phyloP scores from a whole-genome alignment of 768 basidiomycete species.

The Cystobasidiopsis lactophilus region DNA sequence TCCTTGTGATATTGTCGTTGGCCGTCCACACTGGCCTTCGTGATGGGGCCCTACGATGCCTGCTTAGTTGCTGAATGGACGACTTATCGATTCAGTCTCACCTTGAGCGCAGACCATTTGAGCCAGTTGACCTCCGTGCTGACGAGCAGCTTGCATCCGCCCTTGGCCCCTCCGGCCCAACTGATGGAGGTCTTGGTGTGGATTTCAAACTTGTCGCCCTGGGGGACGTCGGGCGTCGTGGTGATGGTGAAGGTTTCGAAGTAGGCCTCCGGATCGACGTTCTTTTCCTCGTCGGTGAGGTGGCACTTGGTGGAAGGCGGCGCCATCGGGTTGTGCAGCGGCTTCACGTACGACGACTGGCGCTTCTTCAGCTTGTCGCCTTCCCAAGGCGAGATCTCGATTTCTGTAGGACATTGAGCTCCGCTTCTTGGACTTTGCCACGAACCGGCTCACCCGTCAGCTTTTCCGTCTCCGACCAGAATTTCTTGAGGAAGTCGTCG shows the following conservation, averaged over 20 bases:
- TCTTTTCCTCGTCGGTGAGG: slow-evolving; percentile 3
- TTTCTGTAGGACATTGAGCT: neutral
- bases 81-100: neutral
- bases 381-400: neutral
- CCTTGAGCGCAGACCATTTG: slow-evolving; percentile 9
- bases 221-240: slow-evolving; percentile 12
- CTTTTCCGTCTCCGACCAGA: neutral
- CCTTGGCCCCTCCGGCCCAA: slow-evolving; percentile 11
- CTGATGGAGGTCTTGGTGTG: slow-evolving; percentile 9
- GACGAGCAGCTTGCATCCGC: slow-evolving; percentile 7
- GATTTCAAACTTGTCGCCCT: slow-evolving; percentile 6
- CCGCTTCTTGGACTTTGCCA: neutral
- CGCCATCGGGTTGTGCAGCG: slow-evolving; percentile 3
- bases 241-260: slow-evolving; percentile 7
- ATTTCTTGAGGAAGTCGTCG: slow-evolving; percentile 5
- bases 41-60: neutral
- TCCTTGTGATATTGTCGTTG: slow-evolving; percentile 11
- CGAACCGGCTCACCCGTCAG: slow-evolving; percentile 3
- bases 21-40: neutral
- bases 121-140: slow-evolving; percentile 10
- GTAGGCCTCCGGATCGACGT: slow-evolving; percentile 3
- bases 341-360: neutral
- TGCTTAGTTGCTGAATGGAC: too few species aligned
- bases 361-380: neutral
- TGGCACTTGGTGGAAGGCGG: slow-evolving; percentile 5